These are phyloP conservation scores for Kluyveromyces sp. DNA, from an alignment of 1,139 yeast species.

Conservation along the genomic window DNA sequence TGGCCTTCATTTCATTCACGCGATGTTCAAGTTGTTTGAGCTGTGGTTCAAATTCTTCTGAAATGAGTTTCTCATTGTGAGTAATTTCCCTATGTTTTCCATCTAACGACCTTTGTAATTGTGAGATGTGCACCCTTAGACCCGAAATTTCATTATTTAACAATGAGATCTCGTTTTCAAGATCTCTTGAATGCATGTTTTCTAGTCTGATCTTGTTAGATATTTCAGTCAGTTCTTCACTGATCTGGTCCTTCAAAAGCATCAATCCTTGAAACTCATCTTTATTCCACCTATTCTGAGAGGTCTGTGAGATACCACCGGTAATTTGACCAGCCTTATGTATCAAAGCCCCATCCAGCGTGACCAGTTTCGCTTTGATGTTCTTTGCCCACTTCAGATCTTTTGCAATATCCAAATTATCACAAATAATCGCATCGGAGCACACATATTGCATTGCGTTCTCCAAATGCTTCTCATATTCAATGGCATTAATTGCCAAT, in stretches of 20 bases:
- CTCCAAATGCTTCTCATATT: slow-evolving; percentile 62
- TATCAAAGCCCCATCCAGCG: slow-evolving; percentile 78
- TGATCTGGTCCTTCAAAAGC: slow-evolving; percentile 54
- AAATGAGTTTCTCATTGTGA: slow-evolving; percentile 38
- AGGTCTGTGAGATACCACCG: slow-evolving; percentile 57
- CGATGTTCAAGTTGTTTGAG: slow-evolving; percentile 21
- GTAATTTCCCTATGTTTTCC: slow-evolving; percentile 52
- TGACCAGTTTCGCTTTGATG: slow-evolving; percentile 62
- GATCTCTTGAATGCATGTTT: slow-evolving; percentile 50
- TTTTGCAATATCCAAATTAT: slow-evolving; percentile 60
- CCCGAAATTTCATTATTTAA: slow-evolving; percentile 46
- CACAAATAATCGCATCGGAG: slow-evolving; percentile 78
- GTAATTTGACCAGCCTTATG: slow-evolving; percentile 88
- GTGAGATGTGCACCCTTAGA: slow-evolving; percentile 45
- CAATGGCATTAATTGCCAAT: slow-evolving; percentile 59
- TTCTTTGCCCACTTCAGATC: slow-evolving; percentile 61
- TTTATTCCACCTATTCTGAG: slow-evolving; percentile 62
- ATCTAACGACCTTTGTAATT: slow-evolving; percentile 44
- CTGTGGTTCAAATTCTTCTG: slow-evolving; percentile 33
- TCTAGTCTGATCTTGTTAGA: slow-evolving; percentile 43
- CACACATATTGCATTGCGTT: slow-evolving; percentile 77
- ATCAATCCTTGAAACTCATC: slow-evolving; percentile 55
- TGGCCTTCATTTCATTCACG: slow-evolving; percentile 16
- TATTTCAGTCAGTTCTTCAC: slow-evolving; percentile 46
- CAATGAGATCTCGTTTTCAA: slow-evolving; percentile 50